phyloP scores from a whole-genome alignment of 2,329 filamentous ascomycete species.

The Cadophora malorum region DNA sequence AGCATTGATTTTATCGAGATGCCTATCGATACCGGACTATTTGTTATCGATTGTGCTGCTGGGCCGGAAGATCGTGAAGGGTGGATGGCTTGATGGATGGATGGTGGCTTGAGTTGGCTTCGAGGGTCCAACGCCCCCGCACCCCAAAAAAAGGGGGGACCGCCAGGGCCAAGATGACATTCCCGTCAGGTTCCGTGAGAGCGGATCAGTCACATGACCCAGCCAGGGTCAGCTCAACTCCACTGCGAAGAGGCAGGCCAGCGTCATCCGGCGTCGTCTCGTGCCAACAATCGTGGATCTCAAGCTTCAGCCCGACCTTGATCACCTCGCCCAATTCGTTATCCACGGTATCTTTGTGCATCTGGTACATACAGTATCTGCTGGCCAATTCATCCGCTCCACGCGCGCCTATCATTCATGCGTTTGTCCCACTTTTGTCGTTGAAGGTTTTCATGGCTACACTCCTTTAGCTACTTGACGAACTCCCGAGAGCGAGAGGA shows the following conservation, averaged over 20 bases:
- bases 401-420: slow-evolving; percentile 18
- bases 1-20: background rate
- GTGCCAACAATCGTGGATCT: slow-evolving; percentile 9
- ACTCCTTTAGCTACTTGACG: slow-evolving; percentile 16
- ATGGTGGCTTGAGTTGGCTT: background rate
- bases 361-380: slow-evolving; percentile 6
- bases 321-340: slow-evolving; percentile 7
- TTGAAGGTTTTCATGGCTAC: slow-evolving; percentile 22
- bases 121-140: background rate
- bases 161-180: background rate
- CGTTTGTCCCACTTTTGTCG: slow-evolving; percentile 21
- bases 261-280: slow-evolving; percentile 7
- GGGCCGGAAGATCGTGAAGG: slow-evolving; percentile 3
- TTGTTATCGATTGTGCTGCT: slow-evolving; percentile 15
- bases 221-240: background rate
- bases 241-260: background rate
- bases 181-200: background rate
- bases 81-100: background rate
- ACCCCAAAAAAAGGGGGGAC: slow-evolving; percentile 37
- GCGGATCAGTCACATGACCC: background rate
- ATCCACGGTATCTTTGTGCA: background rate
- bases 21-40: background rate
- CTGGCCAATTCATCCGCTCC: slow-evolving; percentile 15
- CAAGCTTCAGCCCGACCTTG: background rate
- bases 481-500: slow-evolving; percentile 22